Conservation (phyloP, 345 rosid species). For the Punica granatum region DNA sequence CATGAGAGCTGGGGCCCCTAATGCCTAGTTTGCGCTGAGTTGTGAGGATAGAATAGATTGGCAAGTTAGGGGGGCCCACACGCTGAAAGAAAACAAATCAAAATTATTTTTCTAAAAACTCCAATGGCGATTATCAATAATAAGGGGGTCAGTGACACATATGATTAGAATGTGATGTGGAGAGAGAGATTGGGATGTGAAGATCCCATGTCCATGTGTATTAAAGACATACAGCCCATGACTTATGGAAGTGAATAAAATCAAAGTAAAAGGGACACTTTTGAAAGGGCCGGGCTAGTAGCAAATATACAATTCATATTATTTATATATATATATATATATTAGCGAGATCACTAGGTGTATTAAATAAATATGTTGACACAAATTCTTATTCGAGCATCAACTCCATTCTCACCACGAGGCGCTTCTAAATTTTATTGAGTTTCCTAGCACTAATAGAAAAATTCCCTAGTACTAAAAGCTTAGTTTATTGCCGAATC, state of each 20-base stretch:
- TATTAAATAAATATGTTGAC: no score
- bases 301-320: no score
- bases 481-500: no score
- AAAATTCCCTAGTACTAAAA: no score
- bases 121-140: background rate
- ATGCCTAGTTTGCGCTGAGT: background rate
- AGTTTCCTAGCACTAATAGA: no score
- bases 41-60: background rate
- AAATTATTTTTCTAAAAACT: background rate
- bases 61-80: background rate
- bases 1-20: background rate
- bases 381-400: no score
- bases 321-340: no score
- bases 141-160: background rate
- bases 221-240: background rate
- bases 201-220: background rate
- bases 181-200: background rate
- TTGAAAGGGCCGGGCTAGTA: no score
- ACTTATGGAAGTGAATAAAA: conserved; percentile 1
- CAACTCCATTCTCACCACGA: no score
- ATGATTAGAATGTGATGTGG: background rate
- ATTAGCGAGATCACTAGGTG: no score
- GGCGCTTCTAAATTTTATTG: no score
- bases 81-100: background rate
- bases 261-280: background rate